Evolutionary conservation across 306 rosid species (phyloP), one percentile per base, ranked within the genome.

Genomic region (Prunus padus): DNA sequence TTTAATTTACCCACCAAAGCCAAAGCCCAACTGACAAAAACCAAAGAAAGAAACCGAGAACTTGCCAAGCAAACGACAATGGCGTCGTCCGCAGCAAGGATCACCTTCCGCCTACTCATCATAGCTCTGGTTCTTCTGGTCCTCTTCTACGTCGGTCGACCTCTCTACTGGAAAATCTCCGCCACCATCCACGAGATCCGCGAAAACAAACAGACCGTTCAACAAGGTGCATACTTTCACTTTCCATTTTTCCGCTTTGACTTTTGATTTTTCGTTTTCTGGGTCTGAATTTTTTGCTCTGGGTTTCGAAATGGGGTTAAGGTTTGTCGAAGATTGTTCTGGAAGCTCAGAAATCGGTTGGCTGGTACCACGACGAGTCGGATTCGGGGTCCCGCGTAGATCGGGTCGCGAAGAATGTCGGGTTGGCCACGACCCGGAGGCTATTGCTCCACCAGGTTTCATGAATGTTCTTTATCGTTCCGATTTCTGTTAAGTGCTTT

Each of bases 111-210:
- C 44, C 5, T 83, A 3, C 16, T 55, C 6, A 11, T 86, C 68
- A 67, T 73, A 20, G 73, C 76, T 46, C 64, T 87, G 1, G 12
- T 86, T 20, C 13, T 92, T 20, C 74, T 92, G 10, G 7, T 87
- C 62, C 72, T 89, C 80, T 92, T 90, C 89, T 92, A 88, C 81
- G 77, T 83, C 20, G 95, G 91, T 75, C 98, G 96, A 49, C 96
- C 96, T 57, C 81, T 93, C 66, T 93, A 93, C 77, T 93, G 98
- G 96, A 93, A 93, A 76, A 76, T 93, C 80, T 87, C 96, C 18
- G 96, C 96, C 52, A 88, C 98, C 67, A 67, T 90, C 59, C 92
- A 88, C 77, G 98, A 93, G 42, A 89, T 93, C 75, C 91, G 94
- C 72, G 59, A 86, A 69, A 93, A 93, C 86, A 90, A 82, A 77